Evolutionary conservation across 208 protist genomes (phyloP).

Genomic region (Leishmania arabica): DNA sequence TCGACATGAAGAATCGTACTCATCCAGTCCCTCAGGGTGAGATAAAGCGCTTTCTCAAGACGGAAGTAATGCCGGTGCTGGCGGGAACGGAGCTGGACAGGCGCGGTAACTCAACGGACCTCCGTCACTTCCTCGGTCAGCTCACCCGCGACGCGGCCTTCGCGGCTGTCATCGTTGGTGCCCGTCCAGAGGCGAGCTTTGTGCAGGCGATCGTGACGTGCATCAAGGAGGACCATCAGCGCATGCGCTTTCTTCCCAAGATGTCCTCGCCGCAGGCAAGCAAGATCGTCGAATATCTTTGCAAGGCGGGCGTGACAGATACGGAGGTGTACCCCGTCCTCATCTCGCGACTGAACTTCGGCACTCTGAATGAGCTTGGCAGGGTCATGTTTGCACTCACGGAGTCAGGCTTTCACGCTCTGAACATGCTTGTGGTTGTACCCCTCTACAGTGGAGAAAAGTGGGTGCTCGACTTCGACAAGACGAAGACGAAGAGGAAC

Average conservation of each 20-base stretch:
- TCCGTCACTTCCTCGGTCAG: slow-evolving; percentile 58
- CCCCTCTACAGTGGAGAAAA: slow-evolving; percentile 81
- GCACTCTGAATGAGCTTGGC: slow-evolving; percentile 57
- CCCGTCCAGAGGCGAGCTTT: slow-evolving; percentile 51
- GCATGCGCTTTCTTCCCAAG: slow-evolving; percentile 71
- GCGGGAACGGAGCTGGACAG: slow-evolving; percentile 63
- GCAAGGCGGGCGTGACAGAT: slow-evolving; percentile 59
- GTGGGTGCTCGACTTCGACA: slow-evolving; percentile 35
- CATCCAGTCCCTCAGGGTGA: slow-evolving; percentile 34
- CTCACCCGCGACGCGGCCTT: slow-evolving; percentile 80
- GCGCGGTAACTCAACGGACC: slow-evolving; percentile 45
- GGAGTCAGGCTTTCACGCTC: slow-evolving; percentile 49
- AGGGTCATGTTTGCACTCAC: slow-evolving; percentile 75
- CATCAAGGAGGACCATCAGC: slow-evolving; percentile 68
- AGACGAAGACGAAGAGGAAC: not conserved
- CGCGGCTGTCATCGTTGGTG: slow-evolving; percentile 60
- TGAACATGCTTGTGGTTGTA: slow-evolving; percentile 64
- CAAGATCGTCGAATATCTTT: slow-evolving; percentile 75
- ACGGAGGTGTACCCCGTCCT: slow-evolving; percentile 53
- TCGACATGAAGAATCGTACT: slow-evolving; percentile 44
- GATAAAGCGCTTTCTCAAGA: slow-evolving; percentile 63
- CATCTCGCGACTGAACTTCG: slow-evolving; percentile 62
- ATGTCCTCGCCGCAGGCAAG: slow-evolving; percentile 83
- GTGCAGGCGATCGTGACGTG: slow-evolving; percentile 56
- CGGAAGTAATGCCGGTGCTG: slow-evolving; percentile 71